Conservation (phyloP, 352 stramenopile genomes). For the Phytopythium mirpurense region DNA sequence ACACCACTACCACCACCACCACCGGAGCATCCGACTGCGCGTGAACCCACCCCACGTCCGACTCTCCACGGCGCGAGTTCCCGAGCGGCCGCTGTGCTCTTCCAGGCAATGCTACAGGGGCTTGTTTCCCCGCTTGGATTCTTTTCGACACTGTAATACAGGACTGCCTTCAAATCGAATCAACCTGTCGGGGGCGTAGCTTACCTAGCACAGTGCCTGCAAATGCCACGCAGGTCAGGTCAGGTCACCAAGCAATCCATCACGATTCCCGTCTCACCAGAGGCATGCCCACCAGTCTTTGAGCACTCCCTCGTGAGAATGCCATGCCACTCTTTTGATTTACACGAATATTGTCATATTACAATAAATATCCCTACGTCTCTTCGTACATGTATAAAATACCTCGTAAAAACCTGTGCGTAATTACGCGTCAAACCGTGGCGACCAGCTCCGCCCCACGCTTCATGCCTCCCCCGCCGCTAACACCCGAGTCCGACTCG, state of each 20-base stretch:
- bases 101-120: no score
- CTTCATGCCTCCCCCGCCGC: not conserved
- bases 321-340: no score
- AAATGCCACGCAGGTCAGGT: no score
- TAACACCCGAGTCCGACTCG: not conserved
- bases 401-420: not conserved
- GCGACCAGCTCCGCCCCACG: constrained; percentile 1
- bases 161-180: not conserved
- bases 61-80: not conserved
- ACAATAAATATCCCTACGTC: not conserved
- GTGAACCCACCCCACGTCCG: not conserved
- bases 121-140: not conserved
- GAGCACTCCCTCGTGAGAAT: no score
- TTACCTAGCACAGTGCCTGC: no score
- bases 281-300: no score
- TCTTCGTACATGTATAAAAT: not conserved
- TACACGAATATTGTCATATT: no score
- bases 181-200: no score
- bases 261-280: no score
- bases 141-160: constrained; percentile 6
- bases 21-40: not conserved
- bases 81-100: not conserved
- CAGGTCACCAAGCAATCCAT: no score
- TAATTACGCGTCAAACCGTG: constrained; percentile 1
- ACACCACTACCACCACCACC: no score